These are phyloP conservation scores for Graphiopsis chlorocephala DNA, from an alignment of 2,329 filamentous ascomycete genomes.

Conservation along the genomic window DNA sequence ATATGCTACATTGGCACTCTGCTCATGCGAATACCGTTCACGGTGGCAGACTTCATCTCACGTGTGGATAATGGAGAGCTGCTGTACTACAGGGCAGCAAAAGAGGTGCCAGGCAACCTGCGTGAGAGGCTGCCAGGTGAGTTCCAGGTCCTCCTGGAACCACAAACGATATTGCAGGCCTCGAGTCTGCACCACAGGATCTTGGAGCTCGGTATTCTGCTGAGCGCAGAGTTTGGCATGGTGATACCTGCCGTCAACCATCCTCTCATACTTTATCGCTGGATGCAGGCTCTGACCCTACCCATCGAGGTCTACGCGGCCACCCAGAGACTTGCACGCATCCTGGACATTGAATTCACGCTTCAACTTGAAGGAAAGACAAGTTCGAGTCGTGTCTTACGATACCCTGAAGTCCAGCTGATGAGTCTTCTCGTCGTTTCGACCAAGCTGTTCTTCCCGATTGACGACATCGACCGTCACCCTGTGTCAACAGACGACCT, in stretches of 20 bases:
- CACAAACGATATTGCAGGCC: slow-evolving; percentile 44
- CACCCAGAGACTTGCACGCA: slow-evolving; percentile 55
- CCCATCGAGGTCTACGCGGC: slow-evolving; percentile 67
- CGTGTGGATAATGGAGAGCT: slow-evolving; percentile 69
- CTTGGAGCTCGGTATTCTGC: slow-evolving; percentile 61
- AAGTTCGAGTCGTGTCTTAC: slow-evolving; percentile 46
- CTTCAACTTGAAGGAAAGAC: slow-evolving; percentile 15
- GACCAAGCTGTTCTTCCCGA: slow-evolving; percentile 75
- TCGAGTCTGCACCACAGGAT: slow-evolving; percentile 65
- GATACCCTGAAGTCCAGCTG: slow-evolving; percentile 73
- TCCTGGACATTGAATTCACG: slow-evolving; percentile 50
- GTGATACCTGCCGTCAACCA: slow-evolving; percentile 70
- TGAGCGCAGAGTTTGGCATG: slow-evolving; percentile 66
- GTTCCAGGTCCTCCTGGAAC: slow-evolving; percentile 61
- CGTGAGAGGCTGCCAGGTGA: slow-evolving; percentile 60
- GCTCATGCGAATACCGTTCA: slow-evolving; percentile 72
- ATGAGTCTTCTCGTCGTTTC: slow-evolving; percentile 69
- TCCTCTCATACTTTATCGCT: slow-evolving; percentile 65
- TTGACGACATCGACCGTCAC: slow-evolving; percentile 58
- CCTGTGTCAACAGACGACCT: slow-evolving; percentile 55
- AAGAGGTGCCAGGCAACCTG: slow-evolving; percentile 61
- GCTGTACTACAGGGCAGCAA: slow-evolving; percentile 65
- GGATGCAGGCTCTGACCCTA: slow-evolving; percentile 68
- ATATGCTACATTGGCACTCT: slow-evolving; percentile 78
- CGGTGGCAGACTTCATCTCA: slow-evolving; percentile 65